Conservation (phyloP, 441 rosid species). For the Flueggea neowawraea region DNA sequence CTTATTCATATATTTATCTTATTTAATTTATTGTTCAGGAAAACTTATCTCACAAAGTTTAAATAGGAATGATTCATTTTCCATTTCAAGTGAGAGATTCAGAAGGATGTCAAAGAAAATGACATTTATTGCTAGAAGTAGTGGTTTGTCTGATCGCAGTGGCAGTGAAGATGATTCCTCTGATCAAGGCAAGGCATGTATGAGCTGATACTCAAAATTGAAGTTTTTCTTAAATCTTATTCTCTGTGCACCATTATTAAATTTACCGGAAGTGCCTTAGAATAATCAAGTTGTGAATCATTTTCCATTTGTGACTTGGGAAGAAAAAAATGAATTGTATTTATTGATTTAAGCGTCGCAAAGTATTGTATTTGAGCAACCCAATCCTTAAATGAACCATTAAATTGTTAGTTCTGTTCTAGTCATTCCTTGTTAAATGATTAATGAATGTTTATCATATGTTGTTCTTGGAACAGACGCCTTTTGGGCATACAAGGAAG, state of each 20-base stretch:
- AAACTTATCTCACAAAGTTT: conserved; percentile 20
- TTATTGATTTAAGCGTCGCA: too few relatives aligned
- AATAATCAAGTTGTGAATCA: too few relatives aligned
- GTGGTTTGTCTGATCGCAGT: conserved; percentile 38
- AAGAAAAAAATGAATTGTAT: too few relatives aligned
- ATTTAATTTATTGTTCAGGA: conserved; percentile 21
- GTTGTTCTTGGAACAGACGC: conserved; percentile 36
- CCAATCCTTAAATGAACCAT: background rate
- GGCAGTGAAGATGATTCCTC: conserved; percentile 32
- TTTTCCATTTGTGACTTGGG: too few relatives aligned
- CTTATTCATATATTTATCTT: conserved; percentile 4
- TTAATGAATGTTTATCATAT: background rate
- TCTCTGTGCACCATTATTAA: background rate
- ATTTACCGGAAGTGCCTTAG: background rate
- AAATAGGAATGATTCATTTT: conserved; percentile 9
- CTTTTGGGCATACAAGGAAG: conserved; percentile 87
- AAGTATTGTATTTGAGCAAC: too few relatives aligned
- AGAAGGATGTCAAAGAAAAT: conserved; percentile 24
- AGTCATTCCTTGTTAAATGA: background rate
- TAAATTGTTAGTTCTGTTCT: background rate
- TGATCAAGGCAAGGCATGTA: conserved; percentile 43
- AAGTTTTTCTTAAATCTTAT: background rate
- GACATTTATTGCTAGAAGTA: conserved; percentile 22
- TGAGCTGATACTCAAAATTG: background rate
- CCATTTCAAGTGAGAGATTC: conserved; percentile 15